phyloP scores from a whole-genome alignment of 805 yeast genomes.

The Starmerella kuoi region DNA sequence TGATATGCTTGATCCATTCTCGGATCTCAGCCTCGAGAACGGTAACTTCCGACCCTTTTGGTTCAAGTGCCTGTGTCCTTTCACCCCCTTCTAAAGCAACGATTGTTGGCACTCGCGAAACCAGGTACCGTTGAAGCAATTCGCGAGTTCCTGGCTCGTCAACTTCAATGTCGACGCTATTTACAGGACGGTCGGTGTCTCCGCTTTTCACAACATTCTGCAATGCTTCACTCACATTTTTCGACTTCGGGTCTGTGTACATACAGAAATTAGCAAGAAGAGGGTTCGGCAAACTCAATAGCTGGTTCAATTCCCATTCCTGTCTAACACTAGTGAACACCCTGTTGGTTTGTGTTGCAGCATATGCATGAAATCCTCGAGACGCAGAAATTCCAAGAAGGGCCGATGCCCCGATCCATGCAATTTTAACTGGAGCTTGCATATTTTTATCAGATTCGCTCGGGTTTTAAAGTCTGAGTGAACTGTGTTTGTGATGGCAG shows the following conservation, averaged over 20 bases:
- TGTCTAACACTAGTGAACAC: slow-evolving; percentile 44
- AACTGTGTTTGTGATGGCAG: too few relatives aligned
- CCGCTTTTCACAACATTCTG: slow-evolving; percentile 37
- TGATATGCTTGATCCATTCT: slow-evolving; percentile 35
- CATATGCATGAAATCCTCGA: slow-evolving; percentile 16
- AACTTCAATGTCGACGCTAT: slow-evolving; percentile 58
- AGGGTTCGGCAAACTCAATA: slow-evolving; percentile 43
- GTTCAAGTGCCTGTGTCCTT: slow-evolving; percentile 35
- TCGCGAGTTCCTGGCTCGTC: slow-evolving; percentile 55
- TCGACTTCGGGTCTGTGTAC: slow-evolving; percentile 49
- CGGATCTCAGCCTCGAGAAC: slow-evolving; percentile 24
- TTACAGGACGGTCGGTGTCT: slow-evolving; percentile 41
- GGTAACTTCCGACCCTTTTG: slow-evolving; percentile 19
- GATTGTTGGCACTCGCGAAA: slow-evolving; percentile 49
- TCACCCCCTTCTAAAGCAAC: slow-evolving; percentile 57
- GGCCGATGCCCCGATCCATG: slow-evolving; percentile 17
- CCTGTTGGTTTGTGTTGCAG: slow-evolving; percentile 27
- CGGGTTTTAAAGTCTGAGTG: too few relatives aligned
- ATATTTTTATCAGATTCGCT: too few relatives aligned
- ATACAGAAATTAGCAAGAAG: slow-evolving; percentile 59
- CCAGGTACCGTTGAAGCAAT: slow-evolving; percentile 44
- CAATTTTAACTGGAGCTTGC: slow-evolving; percentile 14
- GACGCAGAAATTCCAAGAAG: slow-evolving; percentile 8
- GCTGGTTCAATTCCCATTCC: slow-evolving; percentile 46
- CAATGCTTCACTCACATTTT: slow-evolving; percentile 50